phyloP scores from a whole-genome alignment of 441 rosid species.

The Kokia cookei region DNA sequence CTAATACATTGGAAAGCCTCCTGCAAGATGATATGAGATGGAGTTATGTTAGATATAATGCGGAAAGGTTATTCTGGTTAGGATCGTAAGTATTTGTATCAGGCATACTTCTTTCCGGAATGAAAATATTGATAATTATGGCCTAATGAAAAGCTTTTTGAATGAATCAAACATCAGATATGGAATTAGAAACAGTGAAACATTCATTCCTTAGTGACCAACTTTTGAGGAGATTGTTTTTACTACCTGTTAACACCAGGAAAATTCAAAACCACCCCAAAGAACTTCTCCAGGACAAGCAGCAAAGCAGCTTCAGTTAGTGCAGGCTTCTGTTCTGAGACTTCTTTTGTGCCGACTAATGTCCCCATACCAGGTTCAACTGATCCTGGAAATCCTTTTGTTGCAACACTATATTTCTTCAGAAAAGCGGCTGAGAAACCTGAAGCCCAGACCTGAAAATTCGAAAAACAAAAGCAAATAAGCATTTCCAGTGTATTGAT shows the following conservation, averaged over 20 bases:
- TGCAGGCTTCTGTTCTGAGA: conserved; percentile 56
- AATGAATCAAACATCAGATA: not conserved
- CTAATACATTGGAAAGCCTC: conserved; percentile 72
- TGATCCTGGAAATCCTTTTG: conserved; percentile 40
- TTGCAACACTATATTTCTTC: conserved; percentile 79
- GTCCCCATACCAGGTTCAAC: conserved; percentile 27
- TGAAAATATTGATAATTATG: not conserved
- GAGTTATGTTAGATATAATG: not conserved
- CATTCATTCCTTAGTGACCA: not conserved
- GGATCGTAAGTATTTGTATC: not conserved
- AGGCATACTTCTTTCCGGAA: not conserved
- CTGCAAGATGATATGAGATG: conserved; percentile 26
- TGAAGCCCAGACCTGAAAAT: conserved; percentile 84
- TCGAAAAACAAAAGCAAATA: conserved; percentile 11
- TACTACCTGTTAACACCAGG: conserved; percentile 77
- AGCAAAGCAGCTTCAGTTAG: conserved; percentile 77
- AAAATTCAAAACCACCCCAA: conserved; percentile 65
- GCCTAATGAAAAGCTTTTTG: not conserved
- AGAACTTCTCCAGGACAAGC: conserved; percentile 73
- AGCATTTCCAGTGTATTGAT: not conserved
- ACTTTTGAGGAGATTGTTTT: not conserved
- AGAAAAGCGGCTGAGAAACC: conserved; percentile 96
- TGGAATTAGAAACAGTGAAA: not conserved
- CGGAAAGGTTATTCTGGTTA: not conserved
- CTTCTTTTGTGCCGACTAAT: conserved; percentile 18